Evolutionary conservation across 2,329 filamentous ascomycete genomes (phyloP).

Genomic region (Calonectria pseudoreteaudii): DNA sequence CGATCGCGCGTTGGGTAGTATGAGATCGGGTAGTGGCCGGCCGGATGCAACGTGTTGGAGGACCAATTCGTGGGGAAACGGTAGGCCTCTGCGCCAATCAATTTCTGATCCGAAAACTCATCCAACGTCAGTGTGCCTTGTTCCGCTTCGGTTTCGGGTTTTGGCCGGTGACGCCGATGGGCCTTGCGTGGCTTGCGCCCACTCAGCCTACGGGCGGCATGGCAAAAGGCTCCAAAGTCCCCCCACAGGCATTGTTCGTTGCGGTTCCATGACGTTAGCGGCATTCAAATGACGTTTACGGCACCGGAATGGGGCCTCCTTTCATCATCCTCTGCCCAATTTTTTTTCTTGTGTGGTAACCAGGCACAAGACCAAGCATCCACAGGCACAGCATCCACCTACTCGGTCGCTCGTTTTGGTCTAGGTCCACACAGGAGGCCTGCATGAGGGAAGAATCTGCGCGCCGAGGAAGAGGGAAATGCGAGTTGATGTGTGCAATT

Average conservation of each 20-base stretch:
- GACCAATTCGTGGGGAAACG: background rate
- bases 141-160: background rate
- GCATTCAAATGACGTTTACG: slow-evolving; percentile 17
- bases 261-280: background rate
- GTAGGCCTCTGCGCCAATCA: background rate
- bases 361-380: slow-evolving; percentile 40
- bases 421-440: slow-evolving; percentile 27
- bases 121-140: background rate
- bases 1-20: background rate
- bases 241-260: background rate
- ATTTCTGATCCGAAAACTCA: background rate
- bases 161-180: background rate
- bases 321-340: background rate
- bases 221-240: background rate
- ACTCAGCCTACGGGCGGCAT: background rate
- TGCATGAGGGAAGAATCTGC: background rate
- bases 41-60: background rate
- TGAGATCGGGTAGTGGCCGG: background rate
- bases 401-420: slow-evolving; percentile 40
- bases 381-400: background rate
- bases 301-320: background rate
- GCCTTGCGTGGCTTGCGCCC: background rate
- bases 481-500: background rate
- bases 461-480: background rate
- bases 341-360: slow-evolving; percentile 31